Conservation (phyloP, 2,329 filamentous ascomycete genomes). For the Colletotrichum destructivum region DNA sequence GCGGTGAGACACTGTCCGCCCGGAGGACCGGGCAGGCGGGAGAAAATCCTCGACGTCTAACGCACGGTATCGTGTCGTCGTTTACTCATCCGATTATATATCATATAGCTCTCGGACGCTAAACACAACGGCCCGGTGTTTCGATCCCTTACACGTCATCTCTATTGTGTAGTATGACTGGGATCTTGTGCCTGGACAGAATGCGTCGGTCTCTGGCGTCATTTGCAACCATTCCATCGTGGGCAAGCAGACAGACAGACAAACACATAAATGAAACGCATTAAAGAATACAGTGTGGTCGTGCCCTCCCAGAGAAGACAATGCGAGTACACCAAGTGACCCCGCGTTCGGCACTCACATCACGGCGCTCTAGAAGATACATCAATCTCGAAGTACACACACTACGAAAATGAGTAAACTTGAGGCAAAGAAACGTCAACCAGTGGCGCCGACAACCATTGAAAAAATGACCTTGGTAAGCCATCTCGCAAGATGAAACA, state of each 20-base stretch:
- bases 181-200: not conserved
- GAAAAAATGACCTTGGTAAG: no score
- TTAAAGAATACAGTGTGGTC: no score
- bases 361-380: no score
- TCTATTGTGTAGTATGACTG: no score
- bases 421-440: not conserved
- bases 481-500: not conserved
- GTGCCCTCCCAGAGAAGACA: no score
- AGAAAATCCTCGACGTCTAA: not conserved
- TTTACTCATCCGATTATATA: not conserved
- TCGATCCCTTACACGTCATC: no score
- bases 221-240: not conserved
- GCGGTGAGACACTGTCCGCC: slow-evolving; percentile 4
- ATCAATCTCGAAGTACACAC: not conserved
- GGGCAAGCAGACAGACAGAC: no score
- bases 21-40: not conserved
- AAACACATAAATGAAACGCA: no score
- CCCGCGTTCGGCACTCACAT: not conserved
- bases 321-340: no score
- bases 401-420: not conserved
- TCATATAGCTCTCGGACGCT: not conserved
- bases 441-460: no score
- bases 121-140: not conserved
- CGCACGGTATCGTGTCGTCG: not conserved
- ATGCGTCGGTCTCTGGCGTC: not conserved